A percentile compares a stretch with the other conserved stretches of the same genome.
Evolutionary conservation across 148 eudicot species (phyloP).

Genomic region (Persicaria maculosa): DNA sequence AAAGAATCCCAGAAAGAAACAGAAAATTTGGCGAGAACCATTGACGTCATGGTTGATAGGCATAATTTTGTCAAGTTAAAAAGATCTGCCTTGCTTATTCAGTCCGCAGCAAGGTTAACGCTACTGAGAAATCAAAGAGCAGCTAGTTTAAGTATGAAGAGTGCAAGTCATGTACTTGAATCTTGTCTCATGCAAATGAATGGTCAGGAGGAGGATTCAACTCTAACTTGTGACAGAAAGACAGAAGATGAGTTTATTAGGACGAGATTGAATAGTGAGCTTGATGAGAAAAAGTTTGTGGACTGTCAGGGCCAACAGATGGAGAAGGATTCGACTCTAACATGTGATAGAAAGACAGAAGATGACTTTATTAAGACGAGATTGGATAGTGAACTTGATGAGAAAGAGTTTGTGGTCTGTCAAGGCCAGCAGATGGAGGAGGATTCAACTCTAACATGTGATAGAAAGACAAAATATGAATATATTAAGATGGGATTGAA

Average conservation of each 20-base stretch:
- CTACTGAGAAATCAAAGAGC: constrained; percentile 20
- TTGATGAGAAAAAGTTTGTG: too few relatives aligned
- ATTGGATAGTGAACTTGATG: too few relatives aligned
- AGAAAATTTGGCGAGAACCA: constrained; percentile 25
- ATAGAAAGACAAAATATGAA: not conserved
- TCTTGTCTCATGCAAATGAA: too few relatives aligned
- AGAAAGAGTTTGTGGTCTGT: too few relatives aligned
- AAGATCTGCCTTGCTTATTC: constrained; percentile 38
- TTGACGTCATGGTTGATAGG: constrained; percentile 39
- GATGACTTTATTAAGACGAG: not conserved
- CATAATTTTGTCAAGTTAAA: constrained; percentile 48
- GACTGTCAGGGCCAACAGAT: too few relatives aligned
- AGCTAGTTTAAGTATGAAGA: constrained; percentile 15
- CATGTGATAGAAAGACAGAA: constrained; percentile 2
- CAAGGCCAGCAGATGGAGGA: not conserved
- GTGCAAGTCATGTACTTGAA: constrained; percentile 12
- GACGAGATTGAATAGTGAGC: too few relatives aligned
- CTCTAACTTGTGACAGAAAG: not conserved
- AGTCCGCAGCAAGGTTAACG: constrained; percentile 44
- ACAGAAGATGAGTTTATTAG: not conserved
- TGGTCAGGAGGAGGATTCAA: not conserved
- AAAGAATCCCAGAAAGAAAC: constrained; percentile 26
- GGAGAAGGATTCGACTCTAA: not conserved
- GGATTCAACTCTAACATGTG: not conserved
- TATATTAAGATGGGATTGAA: too few relatives aligned